Base-by-base conservation (phyloP, 2,329 filamentous ascomycete species). In the Didymellaceae sp. region DNA sequence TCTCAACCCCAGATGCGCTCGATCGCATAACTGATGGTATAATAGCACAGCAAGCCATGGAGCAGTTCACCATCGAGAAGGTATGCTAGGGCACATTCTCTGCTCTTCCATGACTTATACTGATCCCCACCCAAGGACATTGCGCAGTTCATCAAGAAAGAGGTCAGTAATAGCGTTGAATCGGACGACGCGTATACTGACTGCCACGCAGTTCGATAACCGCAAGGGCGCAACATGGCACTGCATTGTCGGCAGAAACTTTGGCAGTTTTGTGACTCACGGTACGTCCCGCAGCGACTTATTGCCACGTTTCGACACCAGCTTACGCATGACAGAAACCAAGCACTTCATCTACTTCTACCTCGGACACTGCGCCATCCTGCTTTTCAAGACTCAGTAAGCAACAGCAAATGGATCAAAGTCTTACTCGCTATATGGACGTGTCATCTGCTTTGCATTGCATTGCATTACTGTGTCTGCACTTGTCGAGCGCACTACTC, bases 301-400 rank as follows among this genome's bases (percentile, higher is more conserved):
- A 18, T 18, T 5, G n/a, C n/a, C n/a, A 6, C 2, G 11, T 20
- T 6, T 8, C 20, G 22, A 21, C 13, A 2, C 13, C 11, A 5
- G 34, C 69, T 70, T 25, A 70, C 39, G 18, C 5, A 3, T 7
- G 32, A 28, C 78, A 97, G 94, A 97, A 77, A 97, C 94, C 21
- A 97, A 97, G 80, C 94, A 99, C 78, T 99, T 99, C 81, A 97
- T 99, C 75, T 99, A 99, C 81, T 99, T 99, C 81, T 99, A 99
- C 80, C 88, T 99, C 53, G 94, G 94, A 45, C 94, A 97, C 82
- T 97, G 91, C 76, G 94, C 94, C 53, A 97, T 99, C 72, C 84
- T 99, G 48, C 86, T 99, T 44, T 99, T 97, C 86, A 99, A 99
- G 84, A 99, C 94, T 31, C 93, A 97, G 85, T 97, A 73, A 60